Conservation (phyloP, 2,329 filamentous ascomycete genomes). For the Cercospora berteroae region DNA sequence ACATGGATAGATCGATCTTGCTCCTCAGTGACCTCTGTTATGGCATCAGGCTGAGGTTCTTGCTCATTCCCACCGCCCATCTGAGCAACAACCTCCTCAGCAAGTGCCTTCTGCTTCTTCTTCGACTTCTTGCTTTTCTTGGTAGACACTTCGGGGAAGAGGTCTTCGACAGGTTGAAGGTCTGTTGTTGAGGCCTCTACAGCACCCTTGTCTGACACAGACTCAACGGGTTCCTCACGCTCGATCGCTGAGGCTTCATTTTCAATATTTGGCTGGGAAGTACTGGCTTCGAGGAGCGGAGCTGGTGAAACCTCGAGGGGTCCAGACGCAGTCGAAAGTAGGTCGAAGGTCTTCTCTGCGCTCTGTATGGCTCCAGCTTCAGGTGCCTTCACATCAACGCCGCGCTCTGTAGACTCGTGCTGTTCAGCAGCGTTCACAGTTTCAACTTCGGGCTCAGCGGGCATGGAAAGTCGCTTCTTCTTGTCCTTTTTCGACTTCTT, state of each 20-base stretch:
- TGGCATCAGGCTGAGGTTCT: not conserved
- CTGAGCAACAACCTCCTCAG: slow-evolving; percentile 3
- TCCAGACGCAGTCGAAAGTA: not conserved
- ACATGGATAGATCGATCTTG: not conserved
- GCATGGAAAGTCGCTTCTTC: slow-evolving; percentile 10
- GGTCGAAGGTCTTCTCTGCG: not conserved
- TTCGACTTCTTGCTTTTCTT: slow-evolving; percentile 33
- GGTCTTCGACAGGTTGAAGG: slow-evolving; percentile 14
- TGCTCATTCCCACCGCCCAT: not conserved
- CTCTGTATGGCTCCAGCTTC: not conserved
- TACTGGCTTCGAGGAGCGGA: not conserved
- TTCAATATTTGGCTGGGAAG: not conserved
- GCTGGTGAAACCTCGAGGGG: not conserved
- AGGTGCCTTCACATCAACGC: not conserved
- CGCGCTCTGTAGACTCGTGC: not conserved
- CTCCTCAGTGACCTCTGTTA: not conserved
- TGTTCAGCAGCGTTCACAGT: not conserved
- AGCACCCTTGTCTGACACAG: not conserved
- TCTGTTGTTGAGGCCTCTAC: not conserved
- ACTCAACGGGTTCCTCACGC: not conserved
- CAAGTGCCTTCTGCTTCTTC: slow-evolving; percentile 21
- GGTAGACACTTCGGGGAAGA: slow-evolving; percentile 15
- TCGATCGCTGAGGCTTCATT: not conserved
- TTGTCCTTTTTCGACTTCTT: slow-evolving; percentile 9
- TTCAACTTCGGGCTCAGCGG: slow-evolving; percentile 12